A percentile compares a stretch with the other conserved stretches of the same genome.
phyloP scores from a whole-genome alignment of 768 basidiomycete genomes.

The Boletus huronensis region DNA sequence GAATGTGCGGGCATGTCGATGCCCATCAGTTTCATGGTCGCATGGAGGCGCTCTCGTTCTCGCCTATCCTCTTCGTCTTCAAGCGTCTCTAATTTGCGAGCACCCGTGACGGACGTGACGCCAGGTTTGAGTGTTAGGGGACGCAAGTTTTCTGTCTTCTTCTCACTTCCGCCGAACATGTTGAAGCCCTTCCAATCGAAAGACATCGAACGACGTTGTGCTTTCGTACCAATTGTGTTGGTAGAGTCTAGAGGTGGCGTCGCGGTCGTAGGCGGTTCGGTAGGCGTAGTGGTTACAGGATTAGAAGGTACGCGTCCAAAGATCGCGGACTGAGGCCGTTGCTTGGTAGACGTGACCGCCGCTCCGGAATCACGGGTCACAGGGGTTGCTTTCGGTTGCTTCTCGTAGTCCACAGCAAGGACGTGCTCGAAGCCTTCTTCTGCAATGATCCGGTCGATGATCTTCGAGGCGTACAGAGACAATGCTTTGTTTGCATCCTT shows the following conservation, averaged over 20 bases:
- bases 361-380: conserved; percentile 22
- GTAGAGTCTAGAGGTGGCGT: conserved; percentile 23
- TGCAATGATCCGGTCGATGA: conserved; percentile 94
- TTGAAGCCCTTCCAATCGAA: conserved; percentile 83
- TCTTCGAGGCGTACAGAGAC: conserved; percentile 94
- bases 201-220: conserved; percentile 72
- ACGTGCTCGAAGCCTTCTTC: conserved; percentile 98
- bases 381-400: conserved; percentile 46
- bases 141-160: conserved; percentile 61
- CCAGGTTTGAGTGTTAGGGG: conserved; percentile 75
- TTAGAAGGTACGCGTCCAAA: conserved; percentile 39
- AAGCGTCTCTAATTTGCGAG: conserved; percentile 76
- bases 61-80: conserved; percentile 92
- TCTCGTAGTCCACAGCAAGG: conserved; percentile 87
- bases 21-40: conserved; percentile 94
- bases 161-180: conserved; percentile 60
- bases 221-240: conserved; percentile 33
- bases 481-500: conserved; percentile 96
- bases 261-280: conserved; percentile 20
- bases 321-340: conserved; percentile 61
- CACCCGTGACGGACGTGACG: conserved; percentile 49
- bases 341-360: conserved; percentile 32
- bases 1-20: conserved; percentile 64
- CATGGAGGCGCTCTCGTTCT: conserved; percentile 83
- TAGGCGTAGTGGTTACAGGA: conserved; percentile 36